Evolutionary conservation across 108 stramenopile genomes (phyloP), one percentile per base, ranked within the genome.

Genomic region (Skeletonema marinoi): DNA sequence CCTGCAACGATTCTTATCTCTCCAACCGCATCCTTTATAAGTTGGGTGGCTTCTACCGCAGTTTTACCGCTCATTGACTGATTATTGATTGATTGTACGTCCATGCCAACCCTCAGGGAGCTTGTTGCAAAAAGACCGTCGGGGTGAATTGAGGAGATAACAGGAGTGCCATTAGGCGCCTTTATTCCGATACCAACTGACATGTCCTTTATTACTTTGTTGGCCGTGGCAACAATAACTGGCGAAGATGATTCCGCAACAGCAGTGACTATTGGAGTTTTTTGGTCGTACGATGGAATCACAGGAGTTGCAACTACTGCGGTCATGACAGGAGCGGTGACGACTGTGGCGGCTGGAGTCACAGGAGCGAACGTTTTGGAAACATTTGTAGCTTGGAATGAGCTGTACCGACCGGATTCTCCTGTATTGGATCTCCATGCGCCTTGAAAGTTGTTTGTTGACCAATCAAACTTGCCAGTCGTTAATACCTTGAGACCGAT

Each of bases 371-470:
- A 36, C 48, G 72, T 64, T 33, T 48, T 64, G 17, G 41, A 19
- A 32, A 74, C 64, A 66, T 61, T 56, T 44, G 41, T 75, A 14
- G 39, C 58, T n/a, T 36, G 14, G 46, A 77, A 71, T 25, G 70
- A 71, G 12, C 36, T 42, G 39, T 71, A 77, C 8, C 6, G 36
- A 1, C 76, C 76, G 32, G 46, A 14, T 16, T 42, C 48, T 38
- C 58, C 48, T 39, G 72, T 73, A 65, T 65, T 79, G 16, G 78
- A 59, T 50, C 59, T 74, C 78, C 78, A 79, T 19, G 31, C 33
- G 6, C 77, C 77, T 13, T 61, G 14, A 41, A 78, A 73, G n/a
- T 60, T 67, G 29, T 79, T 74, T n/a, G 21, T 67, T 30, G 11
- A 17, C 30, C 73, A 79, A 60, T 79, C 64, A 73, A 79, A 74